Evolutionary conservation across 1,139 yeast genomes (phyloP).

Genomic region (Chernovozyma sophiae-reginae): DNA sequence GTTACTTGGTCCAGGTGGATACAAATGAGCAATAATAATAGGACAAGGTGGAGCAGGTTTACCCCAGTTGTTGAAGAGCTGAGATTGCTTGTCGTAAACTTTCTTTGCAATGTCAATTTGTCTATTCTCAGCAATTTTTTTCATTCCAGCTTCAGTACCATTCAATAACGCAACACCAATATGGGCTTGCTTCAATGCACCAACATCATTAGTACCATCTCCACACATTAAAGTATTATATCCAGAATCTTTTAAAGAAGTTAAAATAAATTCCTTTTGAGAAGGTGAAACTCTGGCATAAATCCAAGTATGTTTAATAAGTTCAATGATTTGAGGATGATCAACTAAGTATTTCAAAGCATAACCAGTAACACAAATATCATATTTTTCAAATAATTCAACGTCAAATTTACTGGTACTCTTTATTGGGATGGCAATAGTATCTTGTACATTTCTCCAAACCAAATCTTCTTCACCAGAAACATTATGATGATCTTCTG

Average conservation of each 20-base stretch:
- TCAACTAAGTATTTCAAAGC: constrained; percentile 66
- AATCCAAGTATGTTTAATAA: constrained; percentile 90
- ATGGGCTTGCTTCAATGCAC: constrained; percentile 98
- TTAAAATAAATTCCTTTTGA: constrained; percentile 89
- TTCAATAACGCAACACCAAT: constrained; percentile 95
- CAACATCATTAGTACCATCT: constrained; percentile 99
- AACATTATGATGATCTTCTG: constrained; percentile 59
- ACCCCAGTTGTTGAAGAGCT: constrained; percentile 74
- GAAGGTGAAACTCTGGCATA: constrained; percentile 97
- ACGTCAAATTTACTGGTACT: constrained; percentile 57
- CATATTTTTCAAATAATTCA: constrained; percentile 61
- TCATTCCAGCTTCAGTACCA: constrained; percentile 94
- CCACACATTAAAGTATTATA: constrained; percentile 98
- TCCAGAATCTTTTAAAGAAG: constrained; percentile 80
- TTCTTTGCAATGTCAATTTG: constrained; percentile 60
- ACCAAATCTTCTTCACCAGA: constrained; percentile 57
- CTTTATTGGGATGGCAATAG: constrained; percentile 64
- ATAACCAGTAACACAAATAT: constrained; percentile 90
- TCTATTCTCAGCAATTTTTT: constrained; percentile 80
- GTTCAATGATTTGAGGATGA: constrained; percentile 63
- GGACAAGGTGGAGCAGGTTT: constrained; percentile 89
- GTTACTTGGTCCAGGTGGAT: constrained; percentile 92
- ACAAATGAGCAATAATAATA: constrained; percentile 79
- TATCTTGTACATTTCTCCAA: constrained; percentile 84
- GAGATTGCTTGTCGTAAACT: constrained; percentile 82